Conservation (phyloP, 2,329 filamentous ascomycete genomes). For the Thelonectria rubi region DNA sequence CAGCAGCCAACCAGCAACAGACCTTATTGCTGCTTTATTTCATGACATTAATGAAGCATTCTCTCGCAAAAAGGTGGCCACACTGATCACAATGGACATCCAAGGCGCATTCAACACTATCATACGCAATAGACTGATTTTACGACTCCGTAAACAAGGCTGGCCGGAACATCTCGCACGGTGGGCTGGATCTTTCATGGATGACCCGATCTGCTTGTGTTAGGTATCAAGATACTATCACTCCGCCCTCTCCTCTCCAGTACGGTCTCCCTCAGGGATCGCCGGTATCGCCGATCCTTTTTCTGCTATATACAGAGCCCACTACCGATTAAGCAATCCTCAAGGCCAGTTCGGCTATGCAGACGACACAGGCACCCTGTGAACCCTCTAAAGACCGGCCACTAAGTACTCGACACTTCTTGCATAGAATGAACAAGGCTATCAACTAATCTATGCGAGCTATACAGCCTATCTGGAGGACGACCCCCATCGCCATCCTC, state of each 20-base stretch:
- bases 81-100: constrained; percentile 29
- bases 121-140: constrained; percentile 30
- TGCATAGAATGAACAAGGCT: constrained; percentile 17
- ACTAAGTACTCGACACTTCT: constrained; percentile 11
- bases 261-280: constrained; percentile 14
- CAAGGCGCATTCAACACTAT: constrained; percentile 32
- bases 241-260: constrained; percentile 1
- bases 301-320: too few relatives aligned
- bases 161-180: constrained; percentile 23
- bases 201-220: constrained; percentile 3
- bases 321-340: too few relatives aligned
- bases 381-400: constrained; percentile 9
- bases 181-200: constrained; percentile 30
- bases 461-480: constrained; percentile 22
- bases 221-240: constrained; percentile 19
- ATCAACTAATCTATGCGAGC: constrained; percentile 16
- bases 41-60: constrained; percentile 35
- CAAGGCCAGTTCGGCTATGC: too few relatives aligned
- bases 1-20: constrained; percentile 15
- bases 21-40: constrained; percentile 23
- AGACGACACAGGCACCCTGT: too few relatives aligned
- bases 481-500: constrained; percentile 13
- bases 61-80: constrained; percentile 19
- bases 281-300: neutral
- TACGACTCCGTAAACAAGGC: constrained; percentile 27